These are phyloP conservation scores for Ganoderma sp. DNA, from an alignment of 1,284 basidiomycete species.

Conservation along the genomic window DNA sequence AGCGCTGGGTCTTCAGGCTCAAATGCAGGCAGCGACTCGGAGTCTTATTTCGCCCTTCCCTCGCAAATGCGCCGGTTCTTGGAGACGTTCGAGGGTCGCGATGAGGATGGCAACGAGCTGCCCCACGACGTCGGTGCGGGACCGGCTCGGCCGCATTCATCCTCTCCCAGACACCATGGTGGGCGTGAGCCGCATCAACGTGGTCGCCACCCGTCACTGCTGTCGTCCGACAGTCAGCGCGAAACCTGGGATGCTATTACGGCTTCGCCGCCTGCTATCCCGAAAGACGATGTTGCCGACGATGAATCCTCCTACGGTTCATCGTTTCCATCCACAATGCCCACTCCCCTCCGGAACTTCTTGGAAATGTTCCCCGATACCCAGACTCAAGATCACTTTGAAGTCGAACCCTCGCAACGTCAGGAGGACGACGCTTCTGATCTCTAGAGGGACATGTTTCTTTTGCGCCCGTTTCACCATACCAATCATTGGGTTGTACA, in stretches of 20 bases:
- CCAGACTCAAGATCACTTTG: neutral
- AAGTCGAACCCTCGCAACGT: constrained; percentile 3
- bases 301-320: constrained; percentile 1
- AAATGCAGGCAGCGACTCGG: neutral
- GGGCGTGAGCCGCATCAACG: neutral
- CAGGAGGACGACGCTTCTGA: neutral
- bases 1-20: constrained; percentile 11
- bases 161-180: neutral
- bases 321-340: neutral
- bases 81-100: constrained; percentile 27
- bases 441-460: neutral
- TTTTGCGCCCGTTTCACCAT: neutral
- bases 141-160: neutral
- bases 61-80: constrained; percentile 23
- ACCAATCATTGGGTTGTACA: neutral
- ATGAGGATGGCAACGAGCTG: constrained; percentile 24
- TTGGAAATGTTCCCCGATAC: constrained; percentile 12
- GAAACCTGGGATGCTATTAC: neutral
- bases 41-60: constrained; percentile 6
- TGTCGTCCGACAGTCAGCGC: neutral
- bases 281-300: neutral
- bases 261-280: neutral
- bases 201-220: neutral
- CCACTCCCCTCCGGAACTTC: constrained; percentile 5
- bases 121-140: neutral